Percentiles rank a stretch among this genome's conserved stretches.
phyloP scores from a whole-genome alignment of 345 rosid species.

The Pistacia atlantica region DNA sequence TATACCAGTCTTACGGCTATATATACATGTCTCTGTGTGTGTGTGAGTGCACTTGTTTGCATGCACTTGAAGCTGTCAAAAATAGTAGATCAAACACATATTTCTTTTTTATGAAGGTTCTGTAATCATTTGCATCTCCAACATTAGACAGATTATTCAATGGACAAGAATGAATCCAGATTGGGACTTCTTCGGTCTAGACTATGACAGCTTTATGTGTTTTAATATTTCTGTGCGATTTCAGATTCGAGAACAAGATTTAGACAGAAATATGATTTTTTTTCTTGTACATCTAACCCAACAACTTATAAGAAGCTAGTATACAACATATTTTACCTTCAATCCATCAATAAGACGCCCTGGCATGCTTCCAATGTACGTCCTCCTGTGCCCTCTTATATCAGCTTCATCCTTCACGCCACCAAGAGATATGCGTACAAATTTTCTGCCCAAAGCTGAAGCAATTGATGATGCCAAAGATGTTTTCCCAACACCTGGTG shows the following conservation, averaged over 20 bases:
- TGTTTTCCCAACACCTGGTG: slow-evolving; percentile 99
- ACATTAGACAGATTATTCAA: background rate
- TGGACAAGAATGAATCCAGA: background rate
- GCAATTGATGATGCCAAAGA: slow-evolving; percentile 97
- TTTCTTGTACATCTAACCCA: background rate
- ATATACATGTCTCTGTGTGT: background rate
- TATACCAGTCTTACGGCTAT: background rate
- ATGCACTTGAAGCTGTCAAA: background rate
- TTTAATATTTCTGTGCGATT: slow-evolving; percentile 1
- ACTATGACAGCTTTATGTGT: background rate
- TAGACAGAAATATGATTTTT: background rate
- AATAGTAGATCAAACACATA: background rate
- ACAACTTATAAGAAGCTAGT: background rate
- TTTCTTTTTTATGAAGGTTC: background rate
- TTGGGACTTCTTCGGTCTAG: background rate
- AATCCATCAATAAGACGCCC: slow-evolving; percentile 97
- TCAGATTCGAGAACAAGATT: background rate
- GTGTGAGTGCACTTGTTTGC: background rate
- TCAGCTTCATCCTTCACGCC: slow-evolving; percentile 99
- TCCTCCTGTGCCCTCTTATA: slow-evolving; percentile 97
- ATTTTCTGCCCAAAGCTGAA: slow-evolving; percentile 91
- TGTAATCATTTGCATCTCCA: background rate
- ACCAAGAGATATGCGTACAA: slow-evolving; percentile 92
- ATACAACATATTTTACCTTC: slow-evolving; percentile 52
- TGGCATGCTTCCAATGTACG: slow-evolving; percentile 99